A percentile compares a stretch with the other conserved stretches of the same genome.
Evolutionary conservation across 2,329 filamentous ascomycete species (phyloP).

Genomic region (Diaporthe ampelina): DNA sequence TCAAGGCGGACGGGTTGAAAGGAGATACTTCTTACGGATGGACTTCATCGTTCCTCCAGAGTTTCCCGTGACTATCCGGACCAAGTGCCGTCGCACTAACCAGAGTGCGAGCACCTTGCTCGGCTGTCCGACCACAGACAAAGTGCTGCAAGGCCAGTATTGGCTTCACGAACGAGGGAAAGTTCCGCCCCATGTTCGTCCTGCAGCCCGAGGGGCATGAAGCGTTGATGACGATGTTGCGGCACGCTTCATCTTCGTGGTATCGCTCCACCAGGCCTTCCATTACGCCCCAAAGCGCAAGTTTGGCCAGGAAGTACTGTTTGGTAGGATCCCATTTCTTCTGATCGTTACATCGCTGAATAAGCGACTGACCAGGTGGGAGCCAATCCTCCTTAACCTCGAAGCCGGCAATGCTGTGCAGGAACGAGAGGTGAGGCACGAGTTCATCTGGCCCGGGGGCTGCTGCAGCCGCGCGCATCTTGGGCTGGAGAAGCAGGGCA

Average conservation of each 20-base stretch:
- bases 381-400: constrained; percentile 43
- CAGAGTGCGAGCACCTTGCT: constrained; percentile 58
- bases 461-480: constrained; percentile 53
- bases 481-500: constrained; percentile 64
- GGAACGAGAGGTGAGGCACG: constrained; percentile 57
- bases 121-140: constrained; percentile 55
- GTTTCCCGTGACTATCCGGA: constrained; percentile 57
- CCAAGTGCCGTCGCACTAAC: constrained; percentile 58
- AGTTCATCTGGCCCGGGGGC: constrained; percentile 44
- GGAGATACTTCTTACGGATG: constrained; percentile 48
- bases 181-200: constrained; percentile 57
- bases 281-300: constrained; percentile 53
- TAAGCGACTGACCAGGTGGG: constrained; percentile 38
- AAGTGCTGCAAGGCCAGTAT: constrained; percentile 47
- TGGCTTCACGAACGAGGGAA: constrained; percentile 39
- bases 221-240: constrained; percentile 57
- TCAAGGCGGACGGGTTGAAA: background rate
- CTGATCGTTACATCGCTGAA: constrained; percentile 41
- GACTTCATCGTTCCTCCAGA: constrained; percentile 57
- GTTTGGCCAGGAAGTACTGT: no score
- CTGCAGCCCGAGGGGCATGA: constrained; percentile 59
- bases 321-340: constrained; percentile 42
- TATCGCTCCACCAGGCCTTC: constrained; percentile 53
- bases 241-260: constrained; percentile 40
- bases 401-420: constrained; percentile 48